phyloP scores from a whole-genome alignment of 2,329 filamentous ascomycete species.

The Macroventuria anomochaeta region DNA sequence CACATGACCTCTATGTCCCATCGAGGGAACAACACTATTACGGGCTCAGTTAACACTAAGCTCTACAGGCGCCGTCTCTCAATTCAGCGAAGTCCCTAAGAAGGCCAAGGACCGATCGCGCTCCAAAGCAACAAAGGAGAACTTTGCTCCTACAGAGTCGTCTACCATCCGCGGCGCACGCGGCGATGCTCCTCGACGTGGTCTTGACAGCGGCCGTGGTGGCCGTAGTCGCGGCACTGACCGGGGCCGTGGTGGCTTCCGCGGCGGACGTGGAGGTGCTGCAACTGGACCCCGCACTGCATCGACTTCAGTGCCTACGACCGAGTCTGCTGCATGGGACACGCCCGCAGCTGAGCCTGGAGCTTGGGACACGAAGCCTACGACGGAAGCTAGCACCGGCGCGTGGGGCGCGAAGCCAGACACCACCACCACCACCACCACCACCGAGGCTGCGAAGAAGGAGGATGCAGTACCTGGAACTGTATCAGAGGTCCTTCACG shows the following conservation, averaged over 20 bases:
- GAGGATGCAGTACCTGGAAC: conserved; percentile 25
- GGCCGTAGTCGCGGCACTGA: conserved; percentile 69
- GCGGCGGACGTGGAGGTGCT: conserved; percentile 68
- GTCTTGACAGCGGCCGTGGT: conserved; percentile 50
- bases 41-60: conserved; percentile 15
- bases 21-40: neutral
- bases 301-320: conserved; percentile 70
- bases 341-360: conserved; percentile 45
- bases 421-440: conserved; percentile 7
- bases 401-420: conserved; percentile 20
- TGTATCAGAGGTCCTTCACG: conserved; percentile 17
- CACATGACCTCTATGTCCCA: conserved; percentile 4
- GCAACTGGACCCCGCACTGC: conserved; percentile 66
- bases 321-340: conserved; percentile 71
- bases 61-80: conserved; percentile 72
- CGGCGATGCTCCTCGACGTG: conserved; percentile 35
- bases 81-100: conserved; percentile 79
- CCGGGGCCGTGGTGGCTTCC: conserved; percentile 56
- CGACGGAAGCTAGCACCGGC: conserved; percentile 10
- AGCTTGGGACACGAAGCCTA: conserved; percentile 18
- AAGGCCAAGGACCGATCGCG: conserved; percentile 76
- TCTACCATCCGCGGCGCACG: conserved; percentile 33
- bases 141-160: conserved; percentile 57
- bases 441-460: conserved; percentile 22
- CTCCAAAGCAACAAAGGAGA: conserved; percentile 71